phyloP scores from a whole-genome alignment of 345 rosid species.

The Eucalyptus cloeziana region DNA sequence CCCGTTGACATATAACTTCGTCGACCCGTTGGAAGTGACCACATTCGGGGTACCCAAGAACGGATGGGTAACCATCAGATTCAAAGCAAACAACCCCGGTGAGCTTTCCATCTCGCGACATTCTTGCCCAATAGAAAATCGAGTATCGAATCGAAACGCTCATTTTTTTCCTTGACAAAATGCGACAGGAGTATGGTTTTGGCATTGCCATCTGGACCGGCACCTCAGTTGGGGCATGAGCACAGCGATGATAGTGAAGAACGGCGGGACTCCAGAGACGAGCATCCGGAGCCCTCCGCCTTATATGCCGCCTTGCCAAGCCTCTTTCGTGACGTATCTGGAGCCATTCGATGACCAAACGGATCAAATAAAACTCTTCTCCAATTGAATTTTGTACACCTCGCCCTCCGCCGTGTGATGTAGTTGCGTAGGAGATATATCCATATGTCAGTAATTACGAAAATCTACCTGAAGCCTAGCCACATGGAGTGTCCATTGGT shows the following conservation, averaged over 20 bases:
- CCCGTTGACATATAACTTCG: not conserved
- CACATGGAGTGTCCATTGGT: not conserved
- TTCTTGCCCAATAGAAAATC: not conserved
- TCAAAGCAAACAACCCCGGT: constrained; percentile 36
- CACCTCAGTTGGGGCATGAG: constrained; percentile 36
- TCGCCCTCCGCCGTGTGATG: not conserved
- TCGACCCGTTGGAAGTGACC: constrained; percentile 6
- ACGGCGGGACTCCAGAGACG: constrained; percentile 1
- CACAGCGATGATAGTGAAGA: constrained; percentile 16
- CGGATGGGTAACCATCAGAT: constrained; percentile 35
- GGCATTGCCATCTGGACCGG: constrained; percentile 37
- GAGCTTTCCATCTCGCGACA: not conserved
- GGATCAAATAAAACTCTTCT: not conserved
- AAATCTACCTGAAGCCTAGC: not conserved
- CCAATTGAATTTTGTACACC: not conserved
- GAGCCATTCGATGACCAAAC: not conserved
- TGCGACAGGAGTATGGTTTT: constrained; percentile 8
- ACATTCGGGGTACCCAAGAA: constrained; percentile 19
- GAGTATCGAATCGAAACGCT: not conserved
- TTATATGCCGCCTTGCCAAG: constrained; percentile 18
- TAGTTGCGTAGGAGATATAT: not conserved
- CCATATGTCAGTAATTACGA: not conserved
- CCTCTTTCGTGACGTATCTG: not conserved
- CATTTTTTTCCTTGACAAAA: not conserved
- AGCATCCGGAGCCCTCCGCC: constrained; percentile 19